Base-by-base conservation (phyloP, 371 early-diverging fungal genomes). In the Mucor lusitanicus region DNA sequence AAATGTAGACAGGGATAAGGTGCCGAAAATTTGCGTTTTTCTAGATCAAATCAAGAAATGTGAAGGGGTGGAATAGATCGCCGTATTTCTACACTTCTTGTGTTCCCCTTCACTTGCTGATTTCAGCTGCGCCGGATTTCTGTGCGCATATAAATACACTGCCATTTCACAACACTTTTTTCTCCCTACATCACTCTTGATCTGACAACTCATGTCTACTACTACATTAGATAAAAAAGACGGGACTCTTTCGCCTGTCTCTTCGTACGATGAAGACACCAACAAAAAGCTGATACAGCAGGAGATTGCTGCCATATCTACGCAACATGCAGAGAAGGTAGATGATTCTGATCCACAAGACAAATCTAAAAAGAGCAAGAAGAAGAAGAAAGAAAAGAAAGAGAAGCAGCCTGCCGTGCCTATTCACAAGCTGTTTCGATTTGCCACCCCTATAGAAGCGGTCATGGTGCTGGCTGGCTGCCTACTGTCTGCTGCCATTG, bases 401-500 rank as follows among this genome's bases (percentile, higher is more conserved):
- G 75, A 75, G 40, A 66, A 72, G n/a, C 65, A 59, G 76, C 86
- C 59, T 55, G 68, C 69, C 1, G 81, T 90, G 3, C 69, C 89
- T 3, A 75, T 86, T 56, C 30, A 76, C 9, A 69, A 82, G 71
- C 80, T 93, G 32, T 92, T 87, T 67, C 83, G 89, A 48, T 93
- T 89, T 66, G 90, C 93, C 1, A 87, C 87, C 12, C 32, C 71
- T 0, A 57, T 60, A 1, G 95, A 95, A 75, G 67, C 69, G 53
- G 3, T 81, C 6, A 80, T 90, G 42, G 83, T 93, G 63, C 5
- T 59, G 8, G 61, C 60, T 50, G 66, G 69, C 11, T 11, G 30
- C 1, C 23, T 71, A 7, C 57, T 69, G 21, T 71, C 75, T 6
- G 61, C 67, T 27, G 67, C 68, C 66, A 68, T 68, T 42, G 77